Base-by-base conservation (phyloP, 176 grass and related monocot species). In the Ananas comosus region DNA sequence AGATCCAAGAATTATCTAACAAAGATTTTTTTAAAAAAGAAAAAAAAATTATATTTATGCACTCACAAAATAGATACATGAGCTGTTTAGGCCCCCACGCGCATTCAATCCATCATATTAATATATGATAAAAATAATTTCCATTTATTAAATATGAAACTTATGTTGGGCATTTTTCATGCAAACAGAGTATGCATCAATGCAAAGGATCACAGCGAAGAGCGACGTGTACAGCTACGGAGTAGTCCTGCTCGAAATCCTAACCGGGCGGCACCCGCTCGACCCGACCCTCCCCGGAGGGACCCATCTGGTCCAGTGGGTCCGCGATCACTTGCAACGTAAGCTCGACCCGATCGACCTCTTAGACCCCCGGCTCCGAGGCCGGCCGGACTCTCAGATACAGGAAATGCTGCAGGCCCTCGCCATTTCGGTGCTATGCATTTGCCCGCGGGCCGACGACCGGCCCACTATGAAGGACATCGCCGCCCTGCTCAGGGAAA, bases 191-290 rank as follows among this genome's bases (percentile, higher is more conserved):
- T 91, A 91, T 51, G 91, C 85, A 59, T 86, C 88, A 0, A 83
- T 88, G 87, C 91, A 86, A 70, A 78, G 88, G 53, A 96, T 96
- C 47, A 96, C 88, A 0, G 91, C 86, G 75, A 96, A 96, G 59
- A 91, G 87, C 18, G 93, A 97, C 52, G 89, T 97, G 63, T 97
- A 92, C 77, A 97, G 93, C 77, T 97, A 92, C 52, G 93, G 93
- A 9, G 86, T 97, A 25, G 89, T 97, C 59, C 0, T 87, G 69
- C 83, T 97, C 12, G 93, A 97, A 78, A 80, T 88, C 5, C 71
- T 96, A 23, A 91, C 91, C 11, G 91, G 91, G 14, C 49, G 71
- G 68, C 91, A 91, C 69, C 88, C 91, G 9, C 53, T 96, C 57
- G 91, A 96, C 66, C 82, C 91, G 33, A 71, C 85, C 64, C 69